Percentiles rank a stretch among this genome's conserved stretches.
Evolutionary conservation across 306 rosid species (phyloP).

Genomic region (Mimosa bimucronata): DNA sequence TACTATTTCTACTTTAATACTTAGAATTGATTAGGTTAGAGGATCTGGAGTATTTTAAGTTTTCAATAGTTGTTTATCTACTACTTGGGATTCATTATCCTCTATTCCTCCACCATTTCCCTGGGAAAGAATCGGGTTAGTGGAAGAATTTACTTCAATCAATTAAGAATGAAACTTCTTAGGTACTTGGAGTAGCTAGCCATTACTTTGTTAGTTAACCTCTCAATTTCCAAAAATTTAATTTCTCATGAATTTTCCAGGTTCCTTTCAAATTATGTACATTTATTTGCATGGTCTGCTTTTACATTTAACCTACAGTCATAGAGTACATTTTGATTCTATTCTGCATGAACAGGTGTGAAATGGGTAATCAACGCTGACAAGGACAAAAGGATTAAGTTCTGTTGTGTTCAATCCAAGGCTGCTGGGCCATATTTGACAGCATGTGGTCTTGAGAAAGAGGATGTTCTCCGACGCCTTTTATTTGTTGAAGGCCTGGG

Average conservation of each 20-base stretch:
- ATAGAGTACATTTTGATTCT: slow-evolving; percentile 6
- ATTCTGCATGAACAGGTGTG: slow-evolving; percentile 54
- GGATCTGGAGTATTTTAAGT: not conserved
- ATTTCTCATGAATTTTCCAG: slow-evolving; percentile 22
- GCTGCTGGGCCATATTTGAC: slow-evolving; percentile 74
- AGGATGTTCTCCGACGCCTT: slow-evolving; percentile 65
- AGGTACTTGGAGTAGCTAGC: not conserved
- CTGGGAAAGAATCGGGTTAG: not conserved
- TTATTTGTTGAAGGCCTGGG: slow-evolving; percentile 71
- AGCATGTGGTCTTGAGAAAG: slow-evolving; percentile 62
- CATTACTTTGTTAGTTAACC: not conserved
- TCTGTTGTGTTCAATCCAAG: slow-evolving; percentile 73
- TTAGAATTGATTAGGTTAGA: slow-evolving; percentile 1
- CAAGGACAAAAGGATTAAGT: slow-evolving; percentile 68
- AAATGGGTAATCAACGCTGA: slow-evolving; percentile 73
- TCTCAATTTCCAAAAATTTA: not conserved
- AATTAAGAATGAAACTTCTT: not conserved
- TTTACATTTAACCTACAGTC: not conserved
- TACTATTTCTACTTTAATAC: not conserved
- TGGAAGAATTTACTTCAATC: not conserved
- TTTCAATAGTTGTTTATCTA: not conserved
- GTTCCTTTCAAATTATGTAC: slow-evolving; percentile 10
- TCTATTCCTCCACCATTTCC: too few species aligned
- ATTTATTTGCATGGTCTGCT: not conserved
- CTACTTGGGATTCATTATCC: slow-evolving; percentile 1